Evolutionary conservation across 2,329 filamentous ascomycete species (phyloP).

Genomic region (Fusarium oxysporum): DNA sequence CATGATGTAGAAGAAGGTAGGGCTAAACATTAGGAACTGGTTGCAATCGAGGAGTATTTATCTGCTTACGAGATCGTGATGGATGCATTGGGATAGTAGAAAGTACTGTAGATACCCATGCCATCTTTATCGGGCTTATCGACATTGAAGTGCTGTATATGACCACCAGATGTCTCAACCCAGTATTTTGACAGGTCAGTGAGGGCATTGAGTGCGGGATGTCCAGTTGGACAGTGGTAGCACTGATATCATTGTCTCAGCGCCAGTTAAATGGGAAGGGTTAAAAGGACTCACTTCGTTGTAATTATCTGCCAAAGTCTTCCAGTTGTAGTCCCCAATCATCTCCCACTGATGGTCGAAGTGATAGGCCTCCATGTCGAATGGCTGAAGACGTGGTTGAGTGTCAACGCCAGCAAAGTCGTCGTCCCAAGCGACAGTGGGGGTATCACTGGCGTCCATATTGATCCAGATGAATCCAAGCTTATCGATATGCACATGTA

Average conservation of each 20-base stretch:
- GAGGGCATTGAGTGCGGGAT: conserved; percentile 62
- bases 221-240: conserved; percentile 70
- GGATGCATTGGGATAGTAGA: conserved; percentile 10
- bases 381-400: conserved; percentile 56
- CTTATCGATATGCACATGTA: not conserved
- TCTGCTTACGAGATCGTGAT: conserved; percentile 13
- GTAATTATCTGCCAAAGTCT: conserved; percentile 70
- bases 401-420: conserved; percentile 60
- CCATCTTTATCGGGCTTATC: conserved; percentile 41
- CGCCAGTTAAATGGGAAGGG: no score
- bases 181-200: conserved; percentile 59
- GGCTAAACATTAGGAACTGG: not conserved
- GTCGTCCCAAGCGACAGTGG: conserved; percentile 58
- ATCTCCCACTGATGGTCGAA: conserved; percentile 69
- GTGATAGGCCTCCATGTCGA: conserved; percentile 61
- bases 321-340: conserved; percentile 68
- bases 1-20: conserved; percentile 22
- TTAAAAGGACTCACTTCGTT: conserved; percentile 53
- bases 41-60: not conserved
- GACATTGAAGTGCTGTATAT: conserved; percentile 61
- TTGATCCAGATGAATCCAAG: not conserved
- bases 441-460: not conserved
- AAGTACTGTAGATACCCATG: conserved; percentile 5
- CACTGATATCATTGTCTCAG: conserved; percentile 52
- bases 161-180: conserved; percentile 58